Conservation (phyloP, 108 stramenopile genomes). For the Skeletonema menzelii region DNA sequence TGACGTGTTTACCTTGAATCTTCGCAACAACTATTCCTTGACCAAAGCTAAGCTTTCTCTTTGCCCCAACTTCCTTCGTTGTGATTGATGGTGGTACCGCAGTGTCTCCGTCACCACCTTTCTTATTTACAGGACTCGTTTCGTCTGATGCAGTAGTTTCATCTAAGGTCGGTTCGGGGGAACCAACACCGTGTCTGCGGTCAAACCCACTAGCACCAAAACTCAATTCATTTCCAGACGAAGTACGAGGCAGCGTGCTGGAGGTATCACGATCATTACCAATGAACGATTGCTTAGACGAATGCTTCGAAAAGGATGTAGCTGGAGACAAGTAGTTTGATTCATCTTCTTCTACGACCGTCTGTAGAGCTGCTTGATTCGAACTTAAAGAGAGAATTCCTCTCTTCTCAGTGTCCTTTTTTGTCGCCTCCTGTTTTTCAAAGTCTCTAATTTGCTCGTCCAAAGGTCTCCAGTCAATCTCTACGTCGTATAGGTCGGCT, state of each 20-base stretch:
- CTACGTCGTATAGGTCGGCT: slow-evolving; percentile 80
- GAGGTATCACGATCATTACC: slow-evolving; percentile 11
- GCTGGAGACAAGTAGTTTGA: slow-evolving; percentile 41
- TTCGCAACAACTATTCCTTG: slow-evolving; percentile 42
- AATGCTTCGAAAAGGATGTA: slow-evolving; percentile 44
- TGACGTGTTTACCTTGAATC: slow-evolving; percentile 62
- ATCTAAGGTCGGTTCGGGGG: slow-evolving; percentile 27
- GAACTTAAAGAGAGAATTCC: slow-evolving; percentile 14
- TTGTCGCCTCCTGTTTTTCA: slow-evolving; percentile 31
- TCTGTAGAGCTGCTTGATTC: slow-evolving; percentile 50
- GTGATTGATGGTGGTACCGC: slow-evolving; percentile 2
- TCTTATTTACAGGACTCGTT: slow-evolving; percentile 5
- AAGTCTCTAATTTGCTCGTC: slow-evolving; percentile 76
- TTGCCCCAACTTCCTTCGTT: background rate
- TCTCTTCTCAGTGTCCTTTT: slow-evolving; percentile 44
- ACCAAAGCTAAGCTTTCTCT: background rate
- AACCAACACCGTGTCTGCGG: background rate
- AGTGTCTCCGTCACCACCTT: background rate
- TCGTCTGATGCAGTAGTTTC: slow-evolving; percentile 31
- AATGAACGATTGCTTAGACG: slow-evolving; percentile 35
- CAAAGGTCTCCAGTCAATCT: slow-evolving; percentile 85
- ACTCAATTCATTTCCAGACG: slow-evolving; percentile 7
- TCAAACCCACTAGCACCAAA: slow-evolving; percentile 38
- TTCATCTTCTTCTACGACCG: slow-evolving; percentile 73
- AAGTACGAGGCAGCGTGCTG: background rate